Base-by-base conservation (phyloP, 2,329 filamentous ascomycete species). In the Aspergillus fijiensis region DNA sequence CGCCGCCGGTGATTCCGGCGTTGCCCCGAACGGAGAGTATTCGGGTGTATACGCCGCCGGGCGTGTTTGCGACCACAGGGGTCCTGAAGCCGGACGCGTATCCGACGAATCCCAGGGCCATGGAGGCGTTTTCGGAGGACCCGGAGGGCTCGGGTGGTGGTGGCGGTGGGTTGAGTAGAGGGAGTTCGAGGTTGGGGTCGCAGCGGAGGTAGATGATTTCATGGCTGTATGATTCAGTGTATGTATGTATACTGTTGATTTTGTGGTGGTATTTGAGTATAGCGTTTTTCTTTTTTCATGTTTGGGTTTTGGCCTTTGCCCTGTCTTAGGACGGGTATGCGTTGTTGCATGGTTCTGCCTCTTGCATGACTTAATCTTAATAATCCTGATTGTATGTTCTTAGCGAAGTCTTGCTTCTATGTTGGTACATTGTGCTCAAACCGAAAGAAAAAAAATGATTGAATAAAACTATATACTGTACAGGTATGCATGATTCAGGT, bases 41-140 rank as follows among this genome's bases (percentile, higher is more conserved):
- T 62, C 76, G 73, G 55, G 74, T 82, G 4, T 81, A 80, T 62
- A 79, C 78, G 16, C 80, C 80, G 1, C 75, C 73, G 4, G 72
- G 72, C 9, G 68, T 69, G 45, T 69, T 75, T 57, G 60, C 67
- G 59, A 66, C 60, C 55, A 68, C 63, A 7, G 64, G 68, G 10
- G 65, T 70, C 16, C 50, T 70, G 12, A 69, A 67, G 1, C 74
- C 71, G 0, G 65, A 68, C 27, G 67, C 68, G 16, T 70, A 71
- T 54, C 69, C 67, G 7, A 59, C 64, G 16, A 45, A 62, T 14
- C 64, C 69, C 11, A 75, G 73, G 5, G 76, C 72, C 0, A 77
- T 78, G 29, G 60, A 56, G 11, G 50, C 58, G 33, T 58, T 63
- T 29, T 33, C 59, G 21, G 57, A 62, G 25, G 39, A 45, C 7